phyloP scores from a whole-genome alignment of 176 grass and related monocot species.

The Bolboschoenus planiculmis region DNA sequence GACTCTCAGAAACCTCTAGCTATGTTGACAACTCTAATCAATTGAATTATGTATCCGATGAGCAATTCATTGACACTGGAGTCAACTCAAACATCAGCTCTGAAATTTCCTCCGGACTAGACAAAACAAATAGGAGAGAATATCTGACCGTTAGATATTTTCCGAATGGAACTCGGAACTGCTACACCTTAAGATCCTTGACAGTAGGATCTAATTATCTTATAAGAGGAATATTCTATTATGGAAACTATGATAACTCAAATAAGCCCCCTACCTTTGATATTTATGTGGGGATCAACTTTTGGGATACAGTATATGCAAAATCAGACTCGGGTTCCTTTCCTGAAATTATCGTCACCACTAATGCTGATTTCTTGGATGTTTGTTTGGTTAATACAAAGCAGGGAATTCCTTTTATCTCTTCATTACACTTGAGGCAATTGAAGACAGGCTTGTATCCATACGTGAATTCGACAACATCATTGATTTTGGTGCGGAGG shows the following conservation, averaged over 20 bases:
- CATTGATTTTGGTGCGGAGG: background rate
- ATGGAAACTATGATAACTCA: constrained; percentile 37
- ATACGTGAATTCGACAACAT: constrained; percentile 27
- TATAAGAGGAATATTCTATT: constrained; percentile 33
- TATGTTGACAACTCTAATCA: constrained; percentile 11
- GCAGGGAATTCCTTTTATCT: constrained; percentile 39
- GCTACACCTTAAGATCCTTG: constrained; percentile 8
- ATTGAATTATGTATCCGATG: constrained; percentile 40
- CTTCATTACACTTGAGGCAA: constrained; percentile 38
- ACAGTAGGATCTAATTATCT: constrained; percentile 27
- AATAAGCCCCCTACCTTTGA: constrained; percentile 36
- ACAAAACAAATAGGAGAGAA: background rate
- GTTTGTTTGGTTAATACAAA: constrained; percentile 38
- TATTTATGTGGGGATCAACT: constrained; percentile 32
- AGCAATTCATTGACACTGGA: constrained; percentile 30
- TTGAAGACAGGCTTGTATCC: constrained; percentile 25
- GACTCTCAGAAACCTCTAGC: constrained; percentile 9
- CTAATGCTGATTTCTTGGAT: constrained; percentile 29
- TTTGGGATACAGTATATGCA: constrained; percentile 32
- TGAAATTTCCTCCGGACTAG: background rate
- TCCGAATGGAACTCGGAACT: background rate
- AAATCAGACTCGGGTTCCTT: background rate
- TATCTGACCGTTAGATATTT: background rate
- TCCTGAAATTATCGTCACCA: constrained; percentile 31
- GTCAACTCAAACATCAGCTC: constrained; percentile 8